phyloP scores from a whole-genome alignment of 805 yeast species.

The Wickerhamomyces tratensis region DNA sequence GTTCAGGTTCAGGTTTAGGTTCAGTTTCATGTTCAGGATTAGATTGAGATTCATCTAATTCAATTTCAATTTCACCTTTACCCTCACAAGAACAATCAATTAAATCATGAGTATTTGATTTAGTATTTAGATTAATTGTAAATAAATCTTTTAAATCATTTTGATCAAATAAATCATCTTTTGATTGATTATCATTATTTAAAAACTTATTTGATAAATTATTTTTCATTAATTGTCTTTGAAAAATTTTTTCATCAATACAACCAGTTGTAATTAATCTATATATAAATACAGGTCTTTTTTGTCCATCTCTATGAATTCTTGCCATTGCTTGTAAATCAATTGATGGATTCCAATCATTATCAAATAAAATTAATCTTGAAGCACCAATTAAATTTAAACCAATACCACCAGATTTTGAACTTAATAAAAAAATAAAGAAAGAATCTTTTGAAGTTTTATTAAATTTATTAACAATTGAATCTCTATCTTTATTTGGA shows the following conservation, averaged over 20 bases:
- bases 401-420: conserved; percentile 93
- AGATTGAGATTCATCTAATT: conserved; percentile 14
- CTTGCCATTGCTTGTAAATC: conserved; percentile 95
- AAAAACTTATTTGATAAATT: conserved; percentile 41
- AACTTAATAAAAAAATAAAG: conserved; percentile 69
- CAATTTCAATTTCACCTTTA: conserved; percentile 26
- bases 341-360: conserved; percentile 95
- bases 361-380: conserved; percentile 74
- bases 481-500: conserved; percentile 53
- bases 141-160: conserved; percentile 71
- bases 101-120: conserved; percentile 70
- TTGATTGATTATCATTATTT: conserved; percentile 26
- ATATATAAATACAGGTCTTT: conserved; percentile 66
- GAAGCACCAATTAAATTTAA: conserved; percentile 78
- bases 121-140: conserved; percentile 37
- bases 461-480: conserved; percentile 64
- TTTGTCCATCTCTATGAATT: conserved; percentile 91
- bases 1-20: conserved; percentile 3
- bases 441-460: conserved; percentile 24
- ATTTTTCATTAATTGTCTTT: conserved; percentile 78
- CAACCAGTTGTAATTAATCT: conserved; percentile 81
- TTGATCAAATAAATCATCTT: conserved; percentile 58
- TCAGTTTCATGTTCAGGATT: conserved; percentile 6
- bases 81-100: conserved; percentile 58
- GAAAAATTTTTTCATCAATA: conserved; percentile 89